Evolutionary conservation across 495 filamentous ascomycete genomes (phyloP), one percentile per base, ranked within the genome.

Genomic region (Penicillium lividum): DNA sequence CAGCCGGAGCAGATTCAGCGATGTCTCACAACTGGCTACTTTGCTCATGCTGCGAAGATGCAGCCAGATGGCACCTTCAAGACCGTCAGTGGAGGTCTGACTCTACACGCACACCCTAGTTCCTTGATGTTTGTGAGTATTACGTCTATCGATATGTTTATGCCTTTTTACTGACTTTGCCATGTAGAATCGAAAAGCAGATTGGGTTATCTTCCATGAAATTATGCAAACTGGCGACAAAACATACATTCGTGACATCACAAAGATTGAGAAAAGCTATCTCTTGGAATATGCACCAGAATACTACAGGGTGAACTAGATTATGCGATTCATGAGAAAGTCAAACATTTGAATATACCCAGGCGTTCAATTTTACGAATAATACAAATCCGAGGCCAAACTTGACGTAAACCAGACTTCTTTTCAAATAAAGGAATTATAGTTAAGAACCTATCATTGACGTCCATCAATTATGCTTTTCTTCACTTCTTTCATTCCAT

Each of bases 181-280:
- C 15, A 3, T 31, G 7, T 58, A 87, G 84, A 96, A 97, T 74
- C 86, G 94, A 45, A 97, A 96, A 78, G 92, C 90, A 16, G 93
- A 98, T 62, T 98, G 94, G 94, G 93, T 98, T 9, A 85, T 98
- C 43, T 98, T 98, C 67, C 89, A 95, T 66, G 95, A 98, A 70
- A 85, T 97, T 51, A 85, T 97, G 79, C 92, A 98, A 73, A 95
- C 90, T 22, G 89, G 90, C 15, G 82, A 84, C 55, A 98, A 97
- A 78, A 92, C 83, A 0, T 98, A 88, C 61, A 96, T 98, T 54
- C 82, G 93, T 44, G 94, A 98, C 76, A 77, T 97, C 53, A 94
- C 89, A 5, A 92, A 89, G 78, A 91, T 98, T 57, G 89, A 97
- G 72, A 96, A 90, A 79, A 79, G 77, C 45, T 98, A 93, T 87